Conservation (phyloP, 1,284 basidiomycete species). For the Tilletia caries region DNA sequence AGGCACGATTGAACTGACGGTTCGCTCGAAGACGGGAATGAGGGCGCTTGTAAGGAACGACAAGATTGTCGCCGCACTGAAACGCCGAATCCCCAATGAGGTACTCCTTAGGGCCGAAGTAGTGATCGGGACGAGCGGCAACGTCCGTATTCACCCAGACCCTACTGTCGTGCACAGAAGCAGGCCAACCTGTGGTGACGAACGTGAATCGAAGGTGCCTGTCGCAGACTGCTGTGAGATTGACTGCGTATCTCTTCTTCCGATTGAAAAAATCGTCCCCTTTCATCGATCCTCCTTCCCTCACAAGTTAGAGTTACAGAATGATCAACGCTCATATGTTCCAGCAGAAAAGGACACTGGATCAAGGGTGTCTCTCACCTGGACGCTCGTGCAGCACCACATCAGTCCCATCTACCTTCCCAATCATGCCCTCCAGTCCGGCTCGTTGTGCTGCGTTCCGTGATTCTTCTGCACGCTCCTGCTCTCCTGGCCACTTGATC, state of each 20-base stretch:
- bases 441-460: background rate
- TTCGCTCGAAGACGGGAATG: background rate
- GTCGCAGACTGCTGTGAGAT: background rate
- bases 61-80: background rate
- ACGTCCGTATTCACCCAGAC: background rate
- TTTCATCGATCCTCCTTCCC: background rate
- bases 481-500: background rate
- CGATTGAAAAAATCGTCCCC: background rate
- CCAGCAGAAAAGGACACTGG: too few species aligned
- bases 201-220: background rate
- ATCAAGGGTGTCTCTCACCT: background rate
- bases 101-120: background rate
- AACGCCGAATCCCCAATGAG: background rate
- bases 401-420: background rate
- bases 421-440: background rate
- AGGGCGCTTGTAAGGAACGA: background rate
- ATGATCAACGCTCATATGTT: background rate
- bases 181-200: background rate
- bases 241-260: background rate
- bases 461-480: background rate
- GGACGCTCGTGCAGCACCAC: background rate
- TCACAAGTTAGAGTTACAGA: background rate
- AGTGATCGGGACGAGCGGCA: background rate
- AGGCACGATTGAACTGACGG: background rate
- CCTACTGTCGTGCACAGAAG: background rate